These are phyloP conservation scores for Verticillium tricorpus DNA, from an alignment of 2,329 filamentous ascomycete species.

Conservation along the genomic window DNA sequence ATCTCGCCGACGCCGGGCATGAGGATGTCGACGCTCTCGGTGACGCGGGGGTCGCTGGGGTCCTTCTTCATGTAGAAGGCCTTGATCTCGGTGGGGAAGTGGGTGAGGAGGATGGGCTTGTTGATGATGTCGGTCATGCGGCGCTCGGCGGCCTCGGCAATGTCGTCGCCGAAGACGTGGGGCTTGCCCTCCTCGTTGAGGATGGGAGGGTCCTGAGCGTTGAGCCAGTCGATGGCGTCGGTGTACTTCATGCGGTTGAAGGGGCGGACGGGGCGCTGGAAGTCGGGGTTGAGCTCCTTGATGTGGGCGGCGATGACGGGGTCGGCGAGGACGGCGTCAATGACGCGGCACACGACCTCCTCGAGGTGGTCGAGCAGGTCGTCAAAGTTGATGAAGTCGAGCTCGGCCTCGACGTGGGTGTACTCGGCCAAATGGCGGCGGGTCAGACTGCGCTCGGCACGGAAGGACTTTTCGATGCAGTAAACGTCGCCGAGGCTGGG, in stretches of 20 bases:
- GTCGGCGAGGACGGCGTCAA: constrained; percentile 73
- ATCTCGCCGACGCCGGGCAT: constrained; percentile 97
- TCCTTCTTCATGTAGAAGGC: constrained; percentile 99
- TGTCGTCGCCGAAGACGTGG: constrained; percentile 93
- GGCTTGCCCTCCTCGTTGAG: constrained; percentile 87
- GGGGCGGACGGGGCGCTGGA: constrained; percentile 74
- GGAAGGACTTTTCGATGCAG: constrained; percentile 98
- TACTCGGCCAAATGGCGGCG: constrained; percentile 94
- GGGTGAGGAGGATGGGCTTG: constrained; percentile 89
- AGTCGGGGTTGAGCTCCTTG: constrained; percentile 85
- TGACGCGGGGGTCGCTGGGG: constrained; percentile 71
- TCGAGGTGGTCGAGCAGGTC: constrained; percentile 87
- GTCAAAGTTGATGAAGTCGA: constrained; percentile 92
- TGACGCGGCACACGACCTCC: constrained; percentile 77
- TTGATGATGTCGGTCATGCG: constrained; percentile 97
- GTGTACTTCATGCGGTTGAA: constrained; percentile 94
- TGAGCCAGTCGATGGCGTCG: constrained; percentile 92
- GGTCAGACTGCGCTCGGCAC: constrained; percentile 92
- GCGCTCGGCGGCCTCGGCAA: constrained; percentile 94
- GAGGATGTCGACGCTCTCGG: constrained; percentile 80
- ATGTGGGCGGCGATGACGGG: constrained; percentile 68
- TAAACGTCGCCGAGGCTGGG: constrained; percentile 91
- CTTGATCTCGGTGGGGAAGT: constrained; percentile 97
- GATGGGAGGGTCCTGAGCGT: constrained; percentile 73
- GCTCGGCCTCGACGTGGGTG: constrained; percentile 92